phyloP scores from a whole-genome alignment of 352 stramenopile genomes.

The Peronospora destructor region DNA sequence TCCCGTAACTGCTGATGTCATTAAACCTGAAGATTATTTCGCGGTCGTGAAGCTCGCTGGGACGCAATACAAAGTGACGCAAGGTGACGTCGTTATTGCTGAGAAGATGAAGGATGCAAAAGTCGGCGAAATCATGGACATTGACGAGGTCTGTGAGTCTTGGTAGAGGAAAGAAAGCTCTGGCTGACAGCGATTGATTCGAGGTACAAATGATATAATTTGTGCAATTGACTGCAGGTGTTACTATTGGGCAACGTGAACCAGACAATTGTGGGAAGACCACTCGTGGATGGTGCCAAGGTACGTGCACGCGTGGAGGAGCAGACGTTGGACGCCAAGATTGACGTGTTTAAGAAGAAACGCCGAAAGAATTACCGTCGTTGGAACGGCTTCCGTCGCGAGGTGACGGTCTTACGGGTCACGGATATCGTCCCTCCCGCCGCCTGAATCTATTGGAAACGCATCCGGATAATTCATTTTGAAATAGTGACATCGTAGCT shows the following conservation, averaged over 20 bases:
- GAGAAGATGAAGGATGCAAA: conserved; percentile 85
- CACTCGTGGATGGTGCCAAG: conserved; percentile 59
- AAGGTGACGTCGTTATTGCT: conserved; percentile 75
- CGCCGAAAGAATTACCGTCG: conserved; percentile 86
- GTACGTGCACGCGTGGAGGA: conserved; percentile 80
- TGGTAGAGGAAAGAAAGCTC: no score
- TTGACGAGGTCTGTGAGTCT: conserved; percentile 46
- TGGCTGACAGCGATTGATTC: no score
- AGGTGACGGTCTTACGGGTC: conserved; percentile 82
- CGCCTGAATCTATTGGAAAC: conserved; percentile 13
- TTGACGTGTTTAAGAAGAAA: conserved; percentile 89
- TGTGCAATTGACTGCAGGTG: conserved; percentile 33
- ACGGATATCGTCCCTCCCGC: conserved; percentile 65
- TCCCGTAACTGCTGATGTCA: conserved; percentile 56
- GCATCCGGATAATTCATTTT: no score
- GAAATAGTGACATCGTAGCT: no score
- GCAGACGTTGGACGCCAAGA: conserved; percentile 83
- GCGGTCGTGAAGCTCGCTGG: conserved; percentile 77
- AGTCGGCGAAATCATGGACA: conserved; percentile 76
- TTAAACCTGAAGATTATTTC: conserved; percentile 73
- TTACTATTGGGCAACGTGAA: conserved; percentile 78
- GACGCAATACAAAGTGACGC: conserved; percentile 84
- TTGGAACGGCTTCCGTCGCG: conserved; percentile 82
- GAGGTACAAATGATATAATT: no score
- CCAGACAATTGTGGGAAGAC: conserved; percentile 73